A percentile compares a stretch with the other conserved stretches of the same genome.
These are phyloP conservation scores for Panellus pusillus DNA, from an alignment of 768 basidiomycete genomes.

Conservation along the genomic window DNA sequence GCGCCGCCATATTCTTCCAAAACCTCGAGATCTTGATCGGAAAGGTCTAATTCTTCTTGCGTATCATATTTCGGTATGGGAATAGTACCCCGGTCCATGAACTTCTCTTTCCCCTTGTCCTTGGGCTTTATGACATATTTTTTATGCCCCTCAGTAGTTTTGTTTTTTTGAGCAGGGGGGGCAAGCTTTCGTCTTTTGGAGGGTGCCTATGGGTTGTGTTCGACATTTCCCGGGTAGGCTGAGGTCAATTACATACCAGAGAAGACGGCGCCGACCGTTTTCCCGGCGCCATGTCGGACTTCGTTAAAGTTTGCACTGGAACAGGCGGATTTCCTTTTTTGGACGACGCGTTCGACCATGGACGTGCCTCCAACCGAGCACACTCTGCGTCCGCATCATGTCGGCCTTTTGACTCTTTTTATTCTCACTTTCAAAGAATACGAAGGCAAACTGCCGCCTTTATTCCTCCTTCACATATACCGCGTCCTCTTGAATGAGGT, in stretches of 20 bases:
- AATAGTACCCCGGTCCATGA: slow-evolving; percentile 58
- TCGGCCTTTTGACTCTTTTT: slow-evolving; percentile 65
- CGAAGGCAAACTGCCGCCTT: slow-evolving; percentile 51
- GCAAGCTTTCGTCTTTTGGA: slow-evolving; percentile 65
- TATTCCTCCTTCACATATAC: slow-evolving; percentile 62
- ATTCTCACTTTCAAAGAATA: slow-evolving; percentile 63
- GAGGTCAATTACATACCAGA: background rate
- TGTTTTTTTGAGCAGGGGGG: slow-evolving; percentile 25
- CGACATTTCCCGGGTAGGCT: background rate
- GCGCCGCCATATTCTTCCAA: slow-evolving; percentile 64
- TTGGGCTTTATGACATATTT: slow-evolving; percentile 33
- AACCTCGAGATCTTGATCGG: slow-evolving; percentile 70
- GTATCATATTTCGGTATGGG: slow-evolving; percentile 55
- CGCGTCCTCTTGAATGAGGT: slow-evolving; percentile 70
- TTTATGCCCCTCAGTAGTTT: slow-evolving; percentile 21
- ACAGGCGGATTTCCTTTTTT: slow-evolving; percentile 9
- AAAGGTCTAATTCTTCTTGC: slow-evolving; percentile 55
- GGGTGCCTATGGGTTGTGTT: slow-evolving; percentile 32
- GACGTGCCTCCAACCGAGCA: slow-evolving; percentile 64
- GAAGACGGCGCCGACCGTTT: slow-evolving; percentile 16
- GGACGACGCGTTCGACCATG: slow-evolving; percentile 10
- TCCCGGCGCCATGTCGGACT: slow-evolving; percentile 7
- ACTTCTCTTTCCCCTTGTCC: slow-evolving; percentile 56
- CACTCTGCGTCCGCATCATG: slow-evolving; percentile 74
- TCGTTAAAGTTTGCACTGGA: background rate